Evolutionary conservation across 208 protist species (phyloP).

Genomic region (Zelonia costaricensis): DNA sequence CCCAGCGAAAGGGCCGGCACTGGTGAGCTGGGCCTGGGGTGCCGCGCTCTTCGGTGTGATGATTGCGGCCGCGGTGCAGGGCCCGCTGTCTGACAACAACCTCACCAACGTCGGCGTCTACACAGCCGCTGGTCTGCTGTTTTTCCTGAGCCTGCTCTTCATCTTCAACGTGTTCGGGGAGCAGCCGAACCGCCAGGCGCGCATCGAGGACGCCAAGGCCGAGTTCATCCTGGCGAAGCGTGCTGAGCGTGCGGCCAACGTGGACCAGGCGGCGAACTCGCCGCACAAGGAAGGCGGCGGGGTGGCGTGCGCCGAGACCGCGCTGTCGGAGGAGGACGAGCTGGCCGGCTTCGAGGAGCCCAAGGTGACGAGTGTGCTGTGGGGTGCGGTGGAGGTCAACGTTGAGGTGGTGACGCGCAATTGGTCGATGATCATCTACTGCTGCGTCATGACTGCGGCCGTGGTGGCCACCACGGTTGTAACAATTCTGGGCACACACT

Average conservation of each 20-base stretch:
- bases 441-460: slow-evolving; percentile 28
- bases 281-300: too few species aligned
- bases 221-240: too few species aligned
- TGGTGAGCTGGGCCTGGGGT: slow-evolving; percentile 73
- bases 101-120: slow-evolving; percentile 43
- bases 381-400: slow-evolving; percentile 28
- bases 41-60: slow-evolving; percentile 39
- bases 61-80: slow-evolving; percentile 42
- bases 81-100: slow-evolving; percentile 53
- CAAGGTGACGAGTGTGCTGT: slow-evolving; percentile 20
- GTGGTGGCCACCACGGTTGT: slow-evolving; percentile 36
- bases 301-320: too few species aligned
- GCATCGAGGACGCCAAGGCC: slow-evolving; percentile 35
- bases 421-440: slow-evolving; percentile 37
- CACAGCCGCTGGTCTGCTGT: slow-evolving; percentile 42
- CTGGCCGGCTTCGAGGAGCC: slow-evolving; percentile 19
- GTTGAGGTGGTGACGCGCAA: slow-evolving; percentile 21
- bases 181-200: slow-evolving; percentile 43
- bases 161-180: slow-evolving; percentile 67
- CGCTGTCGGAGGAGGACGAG: too few species aligned
- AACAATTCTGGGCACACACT: slow-evolving; percentile 34
- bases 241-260: too few species aligned
- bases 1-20: slow-evolving; percentile 35
- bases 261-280: too few species aligned
- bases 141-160: slow-evolving; percentile 45